Evolutionary conservation across 2,329 filamentous ascomycete genomes (phyloP), one percentile per base, ranked within the genome.

Genomic region (Cladophialophora immunda): DNA sequence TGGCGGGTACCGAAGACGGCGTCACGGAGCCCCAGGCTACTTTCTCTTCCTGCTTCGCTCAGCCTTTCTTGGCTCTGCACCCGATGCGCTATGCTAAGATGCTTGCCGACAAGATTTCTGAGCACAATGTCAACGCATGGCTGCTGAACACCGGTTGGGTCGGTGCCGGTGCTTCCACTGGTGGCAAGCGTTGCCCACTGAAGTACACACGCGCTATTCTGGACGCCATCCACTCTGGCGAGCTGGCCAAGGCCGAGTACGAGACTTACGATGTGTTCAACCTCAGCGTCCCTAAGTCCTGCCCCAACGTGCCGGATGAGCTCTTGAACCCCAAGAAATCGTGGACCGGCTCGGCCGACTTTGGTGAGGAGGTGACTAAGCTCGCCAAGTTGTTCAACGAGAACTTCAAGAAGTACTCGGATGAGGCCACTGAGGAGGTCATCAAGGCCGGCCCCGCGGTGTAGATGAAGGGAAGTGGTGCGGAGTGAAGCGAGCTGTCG

Each of bases 131-230:
- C 82, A 97, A 97, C 80, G 95, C 94, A 75, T 99, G 95, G 95
- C 87, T 99, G 74, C 90, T 99, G 81, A 97, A 97, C 90, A 97
- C 94, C 76, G 94, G 94, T 75, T 97, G 94, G 94, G 93, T 96
- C 78, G 94, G 94, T 78, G 94, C 94, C 76, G 92, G 93, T 77
- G 92, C 91, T 77, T 89, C 90, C 76, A 95, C 93, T 76, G 94
- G 94, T 73, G 94, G 94, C 81, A 97, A 97, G 89, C 92, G 94
- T 75, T 98, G 94, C 88, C 94, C 94, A 71, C 88, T 98, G 80
- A 97, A 97, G 85, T 99, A 98, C 86, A 99, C 95, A 45, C 94
- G 95, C 76, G 94, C 95, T 76, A 98, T 99, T 80, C 90, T 99
- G 75, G 94, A 99, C 81, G 92, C 94, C 78, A 97, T 99, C 83